Conservation (phyloP, 805 yeast species). For the Kurtzmaniella cleridarum region DNA sequence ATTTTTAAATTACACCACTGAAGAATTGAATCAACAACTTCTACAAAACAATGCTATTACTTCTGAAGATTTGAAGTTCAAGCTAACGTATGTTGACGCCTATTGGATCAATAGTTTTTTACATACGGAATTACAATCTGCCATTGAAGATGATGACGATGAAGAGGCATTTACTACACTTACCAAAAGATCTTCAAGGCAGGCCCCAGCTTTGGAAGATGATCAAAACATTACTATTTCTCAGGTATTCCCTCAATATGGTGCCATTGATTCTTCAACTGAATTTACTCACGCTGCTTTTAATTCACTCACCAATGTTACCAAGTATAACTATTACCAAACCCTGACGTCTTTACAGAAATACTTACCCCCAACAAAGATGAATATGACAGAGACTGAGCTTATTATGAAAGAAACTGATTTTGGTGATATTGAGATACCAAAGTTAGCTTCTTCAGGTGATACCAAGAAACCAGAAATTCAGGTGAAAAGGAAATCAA, state of each 20-base stretch:
- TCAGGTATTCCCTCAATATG: conserved; percentile 39
- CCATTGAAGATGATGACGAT: conserved; percentile 2
- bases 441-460: conserved; percentile 2
- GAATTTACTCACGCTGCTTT: conserved; percentile 31
- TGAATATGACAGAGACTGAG: conserved; percentile 32
- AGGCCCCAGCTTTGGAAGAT: conserved; percentile 1
- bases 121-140: conserved; percentile 16
- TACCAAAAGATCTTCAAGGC: conserved; percentile 1
- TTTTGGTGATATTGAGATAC: conserved; percentile 14
- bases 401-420: conserved; percentile 25
- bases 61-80: conserved; percentile 11
- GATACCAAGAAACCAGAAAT: conserved; percentile 5
- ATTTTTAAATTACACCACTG: conserved; percentile 13
- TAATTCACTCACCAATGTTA: conserved; percentile 25
- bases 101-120: conserved; percentile 15
- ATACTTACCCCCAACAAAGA: conserved; percentile 21
- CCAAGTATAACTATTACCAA: conserved; percentile 34
- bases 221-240: conserved; percentile 29
- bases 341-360: conserved; percentile 16
- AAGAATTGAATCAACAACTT: conserved; percentile 19
- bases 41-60: conserved; percentile 13
- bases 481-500: conserved; percentile 15
- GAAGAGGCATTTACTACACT: conserved; percentile 1
- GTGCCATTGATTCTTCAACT: conserved; percentile 20
- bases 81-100: conserved; percentile 24